Percentiles rank a stretch among this genome's conserved stretches.
These are phyloP conservation scores for Saccharum hybrid DNA, from an alignment of 202 grass and related monocot genomes.

Conservation along the genomic window DNA sequence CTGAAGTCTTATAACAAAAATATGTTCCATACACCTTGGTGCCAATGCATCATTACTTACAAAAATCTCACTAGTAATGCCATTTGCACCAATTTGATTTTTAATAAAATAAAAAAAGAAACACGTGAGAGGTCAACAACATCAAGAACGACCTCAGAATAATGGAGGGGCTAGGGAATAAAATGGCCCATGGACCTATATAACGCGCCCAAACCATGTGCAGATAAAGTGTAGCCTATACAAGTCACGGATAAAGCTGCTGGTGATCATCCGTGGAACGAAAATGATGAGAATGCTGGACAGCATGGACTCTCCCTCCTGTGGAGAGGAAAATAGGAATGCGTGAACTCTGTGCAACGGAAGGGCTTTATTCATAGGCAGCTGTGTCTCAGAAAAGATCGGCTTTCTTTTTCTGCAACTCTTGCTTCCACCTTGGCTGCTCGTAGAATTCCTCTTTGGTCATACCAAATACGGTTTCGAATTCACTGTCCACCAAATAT, in stretches of 20 bases:
- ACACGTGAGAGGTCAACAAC: slow-evolving; percentile 30
- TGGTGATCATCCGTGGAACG: slow-evolving; percentile 30
- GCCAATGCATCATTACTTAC: slow-evolving; percentile 12
- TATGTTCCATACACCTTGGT: slow-evolving; percentile 35
- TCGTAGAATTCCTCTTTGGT: slow-evolving; percentile 69
- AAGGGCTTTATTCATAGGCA: slow-evolving; percentile 1
- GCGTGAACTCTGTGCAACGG: slow-evolving; percentile 15
- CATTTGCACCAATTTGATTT: slow-evolving; percentile 41
- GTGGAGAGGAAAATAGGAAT: slow-evolving; percentile 31
- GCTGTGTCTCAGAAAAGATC: slow-evolving; percentile 74
- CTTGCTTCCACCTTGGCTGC: slow-evolving; percentile 92
- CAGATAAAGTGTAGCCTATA: slow-evolving; percentile 62
- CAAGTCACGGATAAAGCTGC: slow-evolving; percentile 38
- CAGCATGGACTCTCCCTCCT: slow-evolving; percentile 10
- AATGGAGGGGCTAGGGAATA: slow-evolving; percentile 13
- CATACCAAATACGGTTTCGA: slow-evolving; percentile 71
- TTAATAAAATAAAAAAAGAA: slow-evolving; percentile 24
- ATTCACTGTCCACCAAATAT: slow-evolving; percentile 79
- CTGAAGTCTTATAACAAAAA: slow-evolving; percentile 13
- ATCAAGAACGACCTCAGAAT: slow-evolving; percentile 35
- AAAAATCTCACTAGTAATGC: slow-evolving; percentile 41
- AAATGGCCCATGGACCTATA: slow-evolving; percentile 30
- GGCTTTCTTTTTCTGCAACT: slow-evolving; percentile 78
- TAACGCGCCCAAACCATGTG: slow-evolving; percentile 48
- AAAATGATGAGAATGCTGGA: slow-evolving; percentile 38